phyloP scores from a whole-genome alignment of 2,329 filamentous ascomycete genomes.

The Fusarium sacchari region DNA sequence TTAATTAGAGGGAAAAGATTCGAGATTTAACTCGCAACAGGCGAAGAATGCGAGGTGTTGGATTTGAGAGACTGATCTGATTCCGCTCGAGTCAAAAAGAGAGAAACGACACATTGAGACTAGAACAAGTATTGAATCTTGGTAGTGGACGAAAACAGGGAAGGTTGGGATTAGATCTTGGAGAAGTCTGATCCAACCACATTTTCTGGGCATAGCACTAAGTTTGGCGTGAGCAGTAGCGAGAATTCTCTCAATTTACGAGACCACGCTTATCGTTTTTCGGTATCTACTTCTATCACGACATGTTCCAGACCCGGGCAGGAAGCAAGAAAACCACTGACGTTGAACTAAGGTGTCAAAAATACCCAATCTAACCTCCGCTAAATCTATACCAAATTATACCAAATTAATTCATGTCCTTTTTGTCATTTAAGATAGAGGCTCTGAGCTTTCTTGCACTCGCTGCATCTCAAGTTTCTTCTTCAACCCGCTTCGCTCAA shows the following conservation, averaged over 20 bases:
- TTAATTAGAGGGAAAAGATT: conserved; percentile 10
- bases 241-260: conserved; percentile 29
- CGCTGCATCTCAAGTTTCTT: neutral
- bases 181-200: conserved; percentile 14
- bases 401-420: too few relatives aligned
- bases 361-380: too few relatives aligned
- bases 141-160: conserved; percentile 10
- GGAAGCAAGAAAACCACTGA: too few relatives aligned
- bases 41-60: neutral
- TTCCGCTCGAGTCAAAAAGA: neutral
- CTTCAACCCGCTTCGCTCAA: neutral
- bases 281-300: neutral
- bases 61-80: neutral
- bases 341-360: too few relatives aligned
- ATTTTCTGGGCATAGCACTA: conserved; percentile 30
- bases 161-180: conserved; percentile 26
- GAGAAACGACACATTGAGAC: neutral
- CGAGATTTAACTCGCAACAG: neutral
- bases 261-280: conserved; percentile 5
- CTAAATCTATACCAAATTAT: too few relatives aligned
- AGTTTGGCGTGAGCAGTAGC: conserved; percentile 21
- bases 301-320: neutral
- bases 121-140: neutral
- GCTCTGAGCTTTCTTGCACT: too few relatives aligned
- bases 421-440: too few relatives aligned